Conservation (phyloP, 306 rosid genomes). For the Cucumis melo region DNA sequence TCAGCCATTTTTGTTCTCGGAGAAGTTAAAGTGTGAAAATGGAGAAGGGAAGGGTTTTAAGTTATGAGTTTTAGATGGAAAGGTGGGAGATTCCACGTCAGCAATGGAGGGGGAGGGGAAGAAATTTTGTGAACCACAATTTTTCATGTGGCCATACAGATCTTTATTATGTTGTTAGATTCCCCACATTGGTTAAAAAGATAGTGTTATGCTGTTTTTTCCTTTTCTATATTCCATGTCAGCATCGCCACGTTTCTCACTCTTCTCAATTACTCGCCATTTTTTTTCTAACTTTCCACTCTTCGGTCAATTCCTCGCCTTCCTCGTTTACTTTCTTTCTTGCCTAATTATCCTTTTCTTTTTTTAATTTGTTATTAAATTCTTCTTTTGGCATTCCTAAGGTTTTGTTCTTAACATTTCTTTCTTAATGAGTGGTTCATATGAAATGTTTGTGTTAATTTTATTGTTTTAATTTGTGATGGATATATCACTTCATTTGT, state of each 20-base stretch:
- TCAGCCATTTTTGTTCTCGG: conserved; percentile 36
- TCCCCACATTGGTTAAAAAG: conserved; percentile 47
- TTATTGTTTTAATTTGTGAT: not conserved
- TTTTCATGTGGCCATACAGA: conserved; percentile 62
- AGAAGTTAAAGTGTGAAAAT: not conserved
- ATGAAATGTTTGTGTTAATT: not conserved
- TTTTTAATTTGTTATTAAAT: no score
- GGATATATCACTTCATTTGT: not conserved
- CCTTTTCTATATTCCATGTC: conserved; percentile 28
- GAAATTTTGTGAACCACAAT: conserved; percentile 59
- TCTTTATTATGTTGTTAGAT: conserved; percentile 60
- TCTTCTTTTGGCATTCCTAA: no score
- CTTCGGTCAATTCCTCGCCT: conserved; percentile 3
- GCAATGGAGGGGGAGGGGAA: conserved; percentile 9
- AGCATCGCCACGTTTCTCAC: conserved; percentile 10
- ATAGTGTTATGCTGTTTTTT: conserved; percentile 34
- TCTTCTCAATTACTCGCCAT: not conserved
- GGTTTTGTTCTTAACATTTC: no score
- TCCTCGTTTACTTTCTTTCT: not conserved
- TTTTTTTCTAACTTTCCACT: not conserved
- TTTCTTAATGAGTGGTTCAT: not conserved
- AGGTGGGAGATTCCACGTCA: conserved; percentile 41
- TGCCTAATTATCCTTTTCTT: not conserved
- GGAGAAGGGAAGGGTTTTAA: not conserved
- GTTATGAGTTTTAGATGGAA: conserved; percentile 2